These are phyloP conservation scores for Alternaria conjuncta DNA, from an alignment of 2,329 filamentous ascomycete genomes.

Conservation along the genomic window DNA sequence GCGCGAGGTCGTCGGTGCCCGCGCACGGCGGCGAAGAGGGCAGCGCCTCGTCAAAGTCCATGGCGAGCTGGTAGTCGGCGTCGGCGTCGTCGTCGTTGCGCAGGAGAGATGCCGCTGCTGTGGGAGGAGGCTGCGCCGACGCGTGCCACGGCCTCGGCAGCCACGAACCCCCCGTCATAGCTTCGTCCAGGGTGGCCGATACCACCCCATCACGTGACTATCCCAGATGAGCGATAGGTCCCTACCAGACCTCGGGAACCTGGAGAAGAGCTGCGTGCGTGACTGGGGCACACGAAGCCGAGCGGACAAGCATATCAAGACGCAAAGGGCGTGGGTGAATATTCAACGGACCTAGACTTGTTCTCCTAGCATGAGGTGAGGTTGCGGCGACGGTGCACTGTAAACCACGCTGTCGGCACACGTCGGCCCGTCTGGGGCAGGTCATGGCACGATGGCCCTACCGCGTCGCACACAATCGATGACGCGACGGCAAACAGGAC, in stretches of 20 bases:
- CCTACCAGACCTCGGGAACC: background rate
- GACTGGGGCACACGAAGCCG: background rate
- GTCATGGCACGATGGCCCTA: background rate
- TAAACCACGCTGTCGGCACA: background rate
- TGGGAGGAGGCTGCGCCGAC: conserved; percentile 11
- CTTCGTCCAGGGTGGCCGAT: conserved; percentile 18
- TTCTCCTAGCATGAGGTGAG: background rate
- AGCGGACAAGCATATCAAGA: background rate
- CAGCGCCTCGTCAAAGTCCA: conserved; percentile 32
- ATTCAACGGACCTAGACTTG: background rate
- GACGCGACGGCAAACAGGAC: conserved; percentile 5
- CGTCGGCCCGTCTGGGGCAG: conserved; percentile 5
- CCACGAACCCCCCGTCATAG: conserved; percentile 19
- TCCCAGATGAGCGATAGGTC: background rate
- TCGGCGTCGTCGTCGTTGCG: background rate
- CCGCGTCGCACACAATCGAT: conserved; percentile 5
- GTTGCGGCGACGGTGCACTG: background rate
- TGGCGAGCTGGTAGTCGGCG: conserved; percentile 3
- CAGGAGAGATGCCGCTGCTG: background rate
- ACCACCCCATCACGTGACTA: background rate
- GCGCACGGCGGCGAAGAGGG: conserved; percentile 29
- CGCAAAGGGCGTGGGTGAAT: background rate
- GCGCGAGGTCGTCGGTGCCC: conserved; percentile 22
- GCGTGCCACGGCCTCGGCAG: conserved; percentile 15
- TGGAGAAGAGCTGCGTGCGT: background rate